Base-by-base conservation (phyloP, 1,284 basidiomycete genomes). In the Malassezia japonica region DNA sequence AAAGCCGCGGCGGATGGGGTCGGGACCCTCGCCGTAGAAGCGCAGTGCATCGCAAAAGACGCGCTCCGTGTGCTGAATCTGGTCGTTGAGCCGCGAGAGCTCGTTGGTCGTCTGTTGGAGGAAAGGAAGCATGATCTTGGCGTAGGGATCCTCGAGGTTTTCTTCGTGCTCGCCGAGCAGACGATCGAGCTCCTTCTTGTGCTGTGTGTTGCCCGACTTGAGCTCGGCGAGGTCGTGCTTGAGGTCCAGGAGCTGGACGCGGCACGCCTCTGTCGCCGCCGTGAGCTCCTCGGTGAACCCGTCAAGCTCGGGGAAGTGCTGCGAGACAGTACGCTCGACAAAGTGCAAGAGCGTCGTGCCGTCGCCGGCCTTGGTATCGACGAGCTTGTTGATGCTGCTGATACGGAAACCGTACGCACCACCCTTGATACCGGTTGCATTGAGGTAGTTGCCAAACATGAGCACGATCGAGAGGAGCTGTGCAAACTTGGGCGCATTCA, bases 381-480 rank as follows among this genome's bases (percentile, higher is more conserved):
- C 92, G 44, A 98, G 79, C 79, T 90, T 91, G 77, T 98, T 98
- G 76, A 98, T 94, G 74, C 89, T 94, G 75, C 87, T 89, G 55
- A 96, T 84, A 68, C 87, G 84, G 81, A 98, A 98, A 49, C 92
- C 92, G 67, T 89, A 94, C 0, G 94, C 94, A 24, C 91, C 92
- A 56, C 92, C 92, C 72, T 95, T 95, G 65, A 90, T 82, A 57
- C 91, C 90, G 35, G 88, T 87, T 21, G 90, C 89, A 72, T 98
- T 98, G 82, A 98, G 89, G 73, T 89, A 98, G 74, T 98, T 98
- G 56, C 92, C 92, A 68, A 98, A 83, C 62, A 94, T 80, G 10
- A 98, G 81, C 59, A 98, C 92, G 16, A 72, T 32, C 25, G 55
- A 62, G 1, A 72, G 46, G 38, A 72, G 46, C 2, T 62, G 50